Evolutionary conservation across 1,139 yeast genomes (phyloP).

Genomic region (Pichia sp.): DNA sequence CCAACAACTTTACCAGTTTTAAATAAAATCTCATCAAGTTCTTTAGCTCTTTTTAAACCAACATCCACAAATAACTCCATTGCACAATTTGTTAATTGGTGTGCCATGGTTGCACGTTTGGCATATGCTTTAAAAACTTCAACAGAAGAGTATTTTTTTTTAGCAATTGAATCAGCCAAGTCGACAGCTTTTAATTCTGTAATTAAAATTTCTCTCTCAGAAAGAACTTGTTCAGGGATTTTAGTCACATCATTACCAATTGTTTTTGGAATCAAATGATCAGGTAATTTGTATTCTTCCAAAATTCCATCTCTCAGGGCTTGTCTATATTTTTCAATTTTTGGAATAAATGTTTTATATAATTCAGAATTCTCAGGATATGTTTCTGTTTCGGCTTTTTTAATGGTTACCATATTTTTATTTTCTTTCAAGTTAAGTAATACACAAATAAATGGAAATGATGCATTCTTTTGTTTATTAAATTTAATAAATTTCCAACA

Average conservation of each 20-base stretch:
- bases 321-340: constrained; percentile 21
- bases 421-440: too few relatives aligned
- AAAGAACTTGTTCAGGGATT: constrained; percentile 32
- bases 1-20: constrained; percentile 39
- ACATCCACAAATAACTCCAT: constrained; percentile 50
- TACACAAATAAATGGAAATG: too few relatives aligned
- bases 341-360: constrained; percentile 21
- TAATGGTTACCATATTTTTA: too few relatives aligned
- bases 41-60: constrained; percentile 25
- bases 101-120: constrained; percentile 42
- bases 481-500: too few relatives aligned
- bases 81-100: constrained; percentile 49
- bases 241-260: constrained; percentile 30
- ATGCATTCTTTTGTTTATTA: too few relatives aligned
- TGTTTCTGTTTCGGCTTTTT: background rate
- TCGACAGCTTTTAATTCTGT: constrained; percentile 34
- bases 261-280: constrained; percentile 17
- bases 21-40: constrained; percentile 31
- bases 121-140: constrained; percentile 48
- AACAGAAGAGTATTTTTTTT: constrained; percentile 35
- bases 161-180: constrained; percentile 33
- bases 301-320: constrained; percentile 18
- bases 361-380: constrained; percentile 18
- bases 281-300: constrained; percentile 22
- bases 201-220: constrained; percentile 31